Conservation (phyloP, 495 filamentous ascomycete genomes). For the Tuber brumale region DNA sequence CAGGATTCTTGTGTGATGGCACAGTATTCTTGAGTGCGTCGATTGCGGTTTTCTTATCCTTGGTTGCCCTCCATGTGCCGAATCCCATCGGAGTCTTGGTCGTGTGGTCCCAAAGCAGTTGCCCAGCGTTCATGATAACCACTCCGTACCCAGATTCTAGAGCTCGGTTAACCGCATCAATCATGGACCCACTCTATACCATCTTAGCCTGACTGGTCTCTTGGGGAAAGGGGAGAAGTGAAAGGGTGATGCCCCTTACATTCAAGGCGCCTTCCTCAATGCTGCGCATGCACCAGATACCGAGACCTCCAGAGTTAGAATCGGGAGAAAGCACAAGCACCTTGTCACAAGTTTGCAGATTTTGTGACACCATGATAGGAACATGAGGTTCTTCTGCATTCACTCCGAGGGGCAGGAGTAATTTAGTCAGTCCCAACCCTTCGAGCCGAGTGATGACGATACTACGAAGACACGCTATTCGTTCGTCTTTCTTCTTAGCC, state of each 20-base stretch:
- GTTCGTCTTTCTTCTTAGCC: not conserved
- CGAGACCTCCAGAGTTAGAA: conserved; percentile 21
- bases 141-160: conserved; percentile 42
- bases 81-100: conserved; percentile 52
- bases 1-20: conserved; percentile 48
- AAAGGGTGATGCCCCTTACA: conserved; percentile 6
- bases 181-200: conserved; percentile 33
- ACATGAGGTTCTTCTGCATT: conserved; percentile 52
- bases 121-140: conserved; percentile 65
- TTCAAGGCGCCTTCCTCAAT: conserved; percentile 27
- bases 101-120: conserved; percentile 61
- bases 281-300: conserved; percentile 36
- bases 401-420: conserved; percentile 55
- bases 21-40: conserved; percentile 52
- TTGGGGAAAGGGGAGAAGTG: not conserved
- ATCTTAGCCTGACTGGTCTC: conserved; percentile 33
- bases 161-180: conserved; percentile 26
- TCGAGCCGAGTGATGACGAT: conserved; percentile 58
- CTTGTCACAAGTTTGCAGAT: conserved; percentile 45
- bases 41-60: conserved; percentile 53
- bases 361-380: conserved; percentile 58
- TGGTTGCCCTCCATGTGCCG: conserved; percentile 48
- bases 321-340: conserved; percentile 37
- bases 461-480: conserved; percentile 46
- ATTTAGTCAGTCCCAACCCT: conserved; percentile 50